These are phyloP conservation scores for Rubroboletus pulcherrimus DNA, from an alignment of 768 basidiomycete genomes.

Conservation along the genomic window DNA sequence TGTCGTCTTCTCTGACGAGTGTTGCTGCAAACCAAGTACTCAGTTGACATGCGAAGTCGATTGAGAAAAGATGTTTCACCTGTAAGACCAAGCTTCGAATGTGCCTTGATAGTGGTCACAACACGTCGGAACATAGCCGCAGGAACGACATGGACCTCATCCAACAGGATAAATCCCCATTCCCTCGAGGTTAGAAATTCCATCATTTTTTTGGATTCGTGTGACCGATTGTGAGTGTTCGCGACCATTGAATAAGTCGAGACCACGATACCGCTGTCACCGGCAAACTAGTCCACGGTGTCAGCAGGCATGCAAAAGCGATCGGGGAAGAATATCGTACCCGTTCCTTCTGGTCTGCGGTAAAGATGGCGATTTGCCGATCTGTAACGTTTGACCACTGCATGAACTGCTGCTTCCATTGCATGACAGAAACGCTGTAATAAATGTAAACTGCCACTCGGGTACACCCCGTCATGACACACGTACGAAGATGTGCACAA, in stretches of 20 bases:
- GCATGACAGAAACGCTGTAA: conserved; percentile 85
- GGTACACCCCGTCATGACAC: background rate
- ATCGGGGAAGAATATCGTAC: conserved; percentile 35
- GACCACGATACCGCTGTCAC: conserved; percentile 96
- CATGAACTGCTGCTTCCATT: conserved; percentile 98
- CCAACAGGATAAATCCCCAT: conserved; percentile 97
- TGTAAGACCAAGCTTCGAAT: conserved; percentile 95
- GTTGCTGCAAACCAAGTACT: conserved; percentile 57
- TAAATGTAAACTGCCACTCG: conserved; percentile 7
- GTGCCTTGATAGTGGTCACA: conserved; percentile 97
- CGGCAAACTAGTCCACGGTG: conserved; percentile 66
- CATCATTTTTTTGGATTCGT: conserved; percentile 99
- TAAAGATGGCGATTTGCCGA: conserved; percentile 94
- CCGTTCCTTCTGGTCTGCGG: conserved; percentile 97
- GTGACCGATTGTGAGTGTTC: conserved; percentile 96
- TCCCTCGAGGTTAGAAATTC: conserved; percentile 97
- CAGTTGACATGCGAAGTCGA: conserved; percentile 1
- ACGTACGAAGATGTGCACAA: conserved; percentile 95
- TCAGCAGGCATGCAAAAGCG: conserved; percentile 1
- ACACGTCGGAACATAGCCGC: conserved; percentile 98
- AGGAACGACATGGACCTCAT: conserved; percentile 98
- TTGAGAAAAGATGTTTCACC: conserved; percentile 45
- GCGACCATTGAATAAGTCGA: conserved; percentile 99
- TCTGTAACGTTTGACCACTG: conserved; percentile 99
- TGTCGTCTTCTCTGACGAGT: conserved; percentile 97